Percentiles rank a stretch among this genome's conserved stretches.
Conservation (phyloP, 495 filamentous ascomycete species). For the Penicillium tannophilum region DNA sequence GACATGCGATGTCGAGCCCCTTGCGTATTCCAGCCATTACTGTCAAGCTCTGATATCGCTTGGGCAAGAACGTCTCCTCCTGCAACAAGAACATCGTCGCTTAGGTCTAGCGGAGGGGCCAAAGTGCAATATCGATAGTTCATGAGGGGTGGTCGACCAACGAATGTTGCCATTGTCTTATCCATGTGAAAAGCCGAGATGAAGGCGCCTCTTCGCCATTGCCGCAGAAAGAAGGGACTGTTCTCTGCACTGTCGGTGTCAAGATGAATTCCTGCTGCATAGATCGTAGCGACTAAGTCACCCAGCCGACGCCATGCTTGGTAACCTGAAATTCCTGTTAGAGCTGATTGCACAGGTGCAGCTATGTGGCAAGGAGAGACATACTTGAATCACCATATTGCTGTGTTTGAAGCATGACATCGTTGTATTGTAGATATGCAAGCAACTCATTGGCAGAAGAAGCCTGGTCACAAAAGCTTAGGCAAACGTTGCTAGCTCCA, state of each 20-base stretch:
- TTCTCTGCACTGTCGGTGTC: constrained; percentile 43
- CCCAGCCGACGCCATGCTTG: constrained; percentile 56
- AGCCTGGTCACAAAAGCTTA: constrained; percentile 49
- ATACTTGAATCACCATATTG: constrained; percentile 55
- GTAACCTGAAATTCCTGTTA: constrained; percentile 36
- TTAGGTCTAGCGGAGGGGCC: constrained; percentile 59
- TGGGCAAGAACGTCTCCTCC: constrained; percentile 45
- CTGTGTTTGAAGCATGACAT: constrained; percentile 47
- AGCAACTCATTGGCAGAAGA: constrained; percentile 52
- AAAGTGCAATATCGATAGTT: constrained; percentile 57
- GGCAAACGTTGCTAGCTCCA: constrained; percentile 45
- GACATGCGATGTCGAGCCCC: constrained; percentile 42
- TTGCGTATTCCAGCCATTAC: constrained; percentile 55
- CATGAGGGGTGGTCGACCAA: constrained; percentile 59
- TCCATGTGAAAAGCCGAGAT: constrained; percentile 53
- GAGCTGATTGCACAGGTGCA: background rate
- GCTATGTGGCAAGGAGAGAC: constrained; percentile 20
- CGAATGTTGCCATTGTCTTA: constrained; percentile 55
- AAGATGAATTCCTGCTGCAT: constrained; percentile 60
- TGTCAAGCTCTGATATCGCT: constrained; percentile 48
- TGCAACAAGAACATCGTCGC: constrained; percentile 50
- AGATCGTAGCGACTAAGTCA: constrained; percentile 54
- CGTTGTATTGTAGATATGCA: constrained; percentile 46
- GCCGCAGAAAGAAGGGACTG: constrained; percentile 54
- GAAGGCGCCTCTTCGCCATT: constrained; percentile 56